These are phyloP conservation scores for Poa pratensis DNA, from an alignment of 176 grass and related monocot genomes.

Conservation along the genomic window DNA sequence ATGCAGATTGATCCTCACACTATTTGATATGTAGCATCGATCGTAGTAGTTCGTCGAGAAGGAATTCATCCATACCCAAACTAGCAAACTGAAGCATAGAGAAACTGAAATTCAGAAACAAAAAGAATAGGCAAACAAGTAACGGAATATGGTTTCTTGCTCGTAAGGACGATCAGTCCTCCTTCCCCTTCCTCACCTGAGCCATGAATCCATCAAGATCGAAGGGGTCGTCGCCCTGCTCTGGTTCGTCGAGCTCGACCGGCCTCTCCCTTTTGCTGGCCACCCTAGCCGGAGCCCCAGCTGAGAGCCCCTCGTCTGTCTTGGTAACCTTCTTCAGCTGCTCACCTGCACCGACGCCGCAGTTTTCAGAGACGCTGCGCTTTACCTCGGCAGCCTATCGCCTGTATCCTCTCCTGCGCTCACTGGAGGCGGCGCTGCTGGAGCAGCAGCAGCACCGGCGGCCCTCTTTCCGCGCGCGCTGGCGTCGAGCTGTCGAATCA, in stretches of 20 bases:
- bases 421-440: not conserved
- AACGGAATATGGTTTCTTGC: not conserved
- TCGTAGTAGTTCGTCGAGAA: too few relatives aligned
- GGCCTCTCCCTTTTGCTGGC: constrained; percentile 65
- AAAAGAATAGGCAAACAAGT: too few relatives aligned
- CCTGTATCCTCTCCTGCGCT: not conserved
- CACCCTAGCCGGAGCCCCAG: not conserved
- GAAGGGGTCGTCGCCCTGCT: constrained; percentile 62
- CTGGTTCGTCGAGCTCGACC: constrained; percentile 49
- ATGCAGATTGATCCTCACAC: too few relatives aligned
- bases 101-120: too few relatives aligned
- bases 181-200: constrained; percentile 58
- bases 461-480: constrained; percentile 24
- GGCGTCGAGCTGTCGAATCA: constrained; percentile 38
- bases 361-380: constrained; percentile 23
- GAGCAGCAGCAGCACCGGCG: not conserved
- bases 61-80: too few relatives aligned
- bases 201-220: constrained; percentile 65
- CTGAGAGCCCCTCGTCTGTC: constrained; percentile 38
- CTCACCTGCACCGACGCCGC: constrained; percentile 34
- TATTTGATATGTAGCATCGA: too few relatives aligned
- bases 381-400: constrained; percentile 25
- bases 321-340: constrained; percentile 42
- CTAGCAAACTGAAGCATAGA: too few relatives aligned
- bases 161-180: constrained; percentile 26